These are phyloP conservation scores for Akebia trifoliata DNA, from an alignment of 164 flowering plant species.

Conservation along the genomic window DNA sequence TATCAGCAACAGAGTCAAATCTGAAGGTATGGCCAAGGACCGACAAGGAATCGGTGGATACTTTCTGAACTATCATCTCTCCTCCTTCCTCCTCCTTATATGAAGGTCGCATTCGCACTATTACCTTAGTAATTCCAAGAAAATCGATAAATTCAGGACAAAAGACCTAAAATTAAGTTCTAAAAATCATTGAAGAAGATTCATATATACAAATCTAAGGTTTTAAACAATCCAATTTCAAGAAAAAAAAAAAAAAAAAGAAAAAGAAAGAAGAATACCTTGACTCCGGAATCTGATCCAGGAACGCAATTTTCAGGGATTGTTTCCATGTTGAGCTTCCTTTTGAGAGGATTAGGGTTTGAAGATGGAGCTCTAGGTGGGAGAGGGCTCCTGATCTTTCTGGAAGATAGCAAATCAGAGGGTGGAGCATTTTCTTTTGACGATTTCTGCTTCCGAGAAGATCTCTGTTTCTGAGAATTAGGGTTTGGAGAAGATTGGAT, in stretches of 20 bases:
- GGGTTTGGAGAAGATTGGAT: conserved; percentile 29
- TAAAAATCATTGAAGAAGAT: not conserved
- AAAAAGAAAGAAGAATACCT: conserved; percentile 35
- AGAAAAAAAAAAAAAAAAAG: no score
- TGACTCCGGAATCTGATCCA: conserved; percentile 67
- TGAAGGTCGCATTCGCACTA: conserved; percentile 80
- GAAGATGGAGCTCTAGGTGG: conserved; percentile 79
- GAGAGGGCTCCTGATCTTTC: conserved; percentile 57
- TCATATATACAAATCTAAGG: not conserved
- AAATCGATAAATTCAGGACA: not conserved
- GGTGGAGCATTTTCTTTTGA: conserved; percentile 64
- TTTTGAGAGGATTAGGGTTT: conserved; percentile 50
- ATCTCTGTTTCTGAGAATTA: conserved; percentile 27
- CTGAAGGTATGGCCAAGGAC: conserved; percentile 72
- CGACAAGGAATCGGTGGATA: conserved; percentile 54
- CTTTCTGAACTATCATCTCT: conserved; percentile 56
- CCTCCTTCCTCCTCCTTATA: conserved; percentile 70
- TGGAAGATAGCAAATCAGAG: conserved; percentile 29
- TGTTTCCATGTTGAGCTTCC: conserved; percentile 58
- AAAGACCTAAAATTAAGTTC: not conserved
- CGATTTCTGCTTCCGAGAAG: conserved; percentile 35
- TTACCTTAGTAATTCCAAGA: conserved; percentile 36
- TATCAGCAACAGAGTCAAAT: conserved; percentile 85
- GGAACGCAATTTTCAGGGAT: conserved; percentile 33
- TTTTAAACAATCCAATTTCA: not conserved